These are phyloP conservation scores for Diaporthe sp. DNA, from an alignment of 2,329 filamentous ascomycete species.

Conservation along the genomic window DNA sequence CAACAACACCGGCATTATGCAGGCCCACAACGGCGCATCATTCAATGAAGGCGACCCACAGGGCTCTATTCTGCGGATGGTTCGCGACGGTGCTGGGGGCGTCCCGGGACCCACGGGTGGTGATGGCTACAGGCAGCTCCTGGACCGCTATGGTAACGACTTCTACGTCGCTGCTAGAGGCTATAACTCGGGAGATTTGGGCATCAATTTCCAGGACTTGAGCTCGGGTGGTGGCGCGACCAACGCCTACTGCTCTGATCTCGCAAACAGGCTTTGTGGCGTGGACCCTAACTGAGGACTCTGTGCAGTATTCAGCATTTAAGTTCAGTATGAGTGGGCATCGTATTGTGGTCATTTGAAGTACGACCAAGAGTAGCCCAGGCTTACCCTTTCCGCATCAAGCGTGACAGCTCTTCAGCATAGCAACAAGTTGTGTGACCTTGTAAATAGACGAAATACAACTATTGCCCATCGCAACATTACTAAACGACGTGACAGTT, in stretches of 20 bases:
- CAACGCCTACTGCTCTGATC: background rate
- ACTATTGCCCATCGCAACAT: background rate
- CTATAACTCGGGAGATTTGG: background rate
- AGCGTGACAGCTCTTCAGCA: background rate
- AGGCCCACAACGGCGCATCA: background rate
- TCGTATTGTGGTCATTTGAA: background rate
- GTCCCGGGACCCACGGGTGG: background rate
- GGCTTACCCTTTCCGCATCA: background rate
- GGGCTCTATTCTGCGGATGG: background rate
- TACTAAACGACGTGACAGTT: background rate
- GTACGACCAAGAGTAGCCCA: background rate
- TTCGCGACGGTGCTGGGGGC: background rate
- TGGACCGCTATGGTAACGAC: background rate
- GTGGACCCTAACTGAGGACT: background rate
- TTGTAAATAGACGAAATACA: background rate
- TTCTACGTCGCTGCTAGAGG: background rate
- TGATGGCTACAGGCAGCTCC: background rate
- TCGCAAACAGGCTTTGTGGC: background rate
- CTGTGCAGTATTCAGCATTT: background rate
- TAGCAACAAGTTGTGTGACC: background rate
- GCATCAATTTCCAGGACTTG: background rate
- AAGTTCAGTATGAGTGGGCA: too few relatives aligned
- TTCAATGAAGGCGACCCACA: background rate
- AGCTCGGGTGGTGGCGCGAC: background rate
- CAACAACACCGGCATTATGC: conserved; percentile 7